A percentile compares a stretch with the other conserved stretches of the same genome.
Evolutionary conservation across 2,329 filamentous ascomycete genomes (phyloP).

Genomic region (Neonectria coccinea): DNA sequence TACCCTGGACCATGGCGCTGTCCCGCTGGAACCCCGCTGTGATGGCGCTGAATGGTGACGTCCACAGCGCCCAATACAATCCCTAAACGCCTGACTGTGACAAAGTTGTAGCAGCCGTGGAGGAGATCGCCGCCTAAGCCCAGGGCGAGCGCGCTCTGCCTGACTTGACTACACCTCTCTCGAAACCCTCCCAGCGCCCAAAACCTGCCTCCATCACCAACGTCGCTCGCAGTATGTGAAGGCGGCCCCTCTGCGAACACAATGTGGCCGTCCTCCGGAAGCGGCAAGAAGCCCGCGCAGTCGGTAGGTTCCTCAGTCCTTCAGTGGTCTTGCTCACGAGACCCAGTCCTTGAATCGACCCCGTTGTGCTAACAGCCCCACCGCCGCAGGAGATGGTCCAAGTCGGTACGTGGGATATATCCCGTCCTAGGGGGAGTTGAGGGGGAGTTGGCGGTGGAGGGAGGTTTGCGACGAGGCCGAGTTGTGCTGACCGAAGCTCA

Average conservation of each 20-base stretch:
- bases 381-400: slow-evolving; percentile 94
- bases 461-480: slow-evolving; percentile 30
- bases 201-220: slow-evolving; percentile 24
- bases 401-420: slow-evolving; percentile 76
- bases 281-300: slow-evolving; percentile 76
- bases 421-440: slow-evolving; percentile 20
- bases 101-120: neutral
- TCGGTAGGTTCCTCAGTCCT: slow-evolving; percentile 67
- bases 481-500: slow-evolving; percentile 44
- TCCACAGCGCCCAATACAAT: slow-evolving; percentile 13
- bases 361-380: slow-evolving; percentile 52
- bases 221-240: slow-evolving; percentile 26
- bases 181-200: neutral
- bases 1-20: slow-evolving; percentile 10
- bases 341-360: slow-evolving; percentile 30
- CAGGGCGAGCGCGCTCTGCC: slow-evolving; percentile 7
- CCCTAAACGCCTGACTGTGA: slow-evolving; percentile 8
- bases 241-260: slow-evolving; percentile 46
- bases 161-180: slow-evolving; percentile 3
- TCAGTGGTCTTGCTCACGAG: slow-evolving; percentile 36
- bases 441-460: slow-evolving; percentile 12
- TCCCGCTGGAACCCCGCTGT: slow-evolving; percentile 20
- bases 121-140: slow-evolving; percentile 22
- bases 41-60: slow-evolving; percentile 20
- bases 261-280: slow-evolving; percentile 75